These are phyloP conservation scores for Alternaria sp. DNA, from an alignment of 2,329 filamentous ascomycete genomes.

Conservation along the genomic window DNA sequence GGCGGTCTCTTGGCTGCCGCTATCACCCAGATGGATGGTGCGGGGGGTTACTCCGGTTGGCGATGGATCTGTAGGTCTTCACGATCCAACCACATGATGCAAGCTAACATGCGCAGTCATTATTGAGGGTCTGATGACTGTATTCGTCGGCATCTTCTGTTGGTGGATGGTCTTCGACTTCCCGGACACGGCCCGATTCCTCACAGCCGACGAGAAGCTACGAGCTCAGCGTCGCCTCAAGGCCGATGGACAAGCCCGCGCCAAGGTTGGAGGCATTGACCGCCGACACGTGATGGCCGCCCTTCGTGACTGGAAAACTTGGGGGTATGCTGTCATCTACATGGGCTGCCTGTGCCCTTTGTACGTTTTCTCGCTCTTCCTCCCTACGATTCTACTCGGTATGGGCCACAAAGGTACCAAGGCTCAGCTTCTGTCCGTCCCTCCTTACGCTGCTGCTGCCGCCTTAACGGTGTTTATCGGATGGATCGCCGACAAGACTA, in stretches of 20 bases:
- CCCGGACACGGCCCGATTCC: slow-evolving; percentile 65
- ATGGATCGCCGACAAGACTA: slow-evolving; percentile 76
- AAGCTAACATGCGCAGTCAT: slow-evolving; percentile 37
- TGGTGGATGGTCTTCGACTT: slow-evolving; percentile 70
- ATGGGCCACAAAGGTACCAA: slow-evolving; percentile 64
- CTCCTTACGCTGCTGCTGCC: slow-evolving; percentile 76
- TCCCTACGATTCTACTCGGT: slow-evolving; percentile 58
- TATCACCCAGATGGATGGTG: slow-evolving; percentile 67
- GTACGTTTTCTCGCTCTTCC: slow-evolving; percentile 45
- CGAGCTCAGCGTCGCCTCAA: slow-evolving; percentile 68
- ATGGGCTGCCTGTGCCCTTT: slow-evolving; percentile 63
- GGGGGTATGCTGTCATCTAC: slow-evolving; percentile 64
- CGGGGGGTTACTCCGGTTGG: slow-evolving; percentile 54
- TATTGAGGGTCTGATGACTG: slow-evolving; percentile 47
- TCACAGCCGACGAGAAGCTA: slow-evolving; percentile 59
- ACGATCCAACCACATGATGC: neutral
- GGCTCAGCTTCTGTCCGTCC: slow-evolving; percentile 76
- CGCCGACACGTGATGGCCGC: slow-evolving; percentile 51
- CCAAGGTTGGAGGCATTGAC: slow-evolving; percentile 58
- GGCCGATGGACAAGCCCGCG: slow-evolving; percentile 71
- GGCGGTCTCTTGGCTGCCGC: slow-evolving; percentile 64
- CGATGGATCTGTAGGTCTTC: slow-evolving; percentile 45
- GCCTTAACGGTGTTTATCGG: slow-evolving; percentile 73
- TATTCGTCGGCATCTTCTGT: slow-evolving; percentile 45
- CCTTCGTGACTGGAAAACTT: slow-evolving; percentile 58